Conservation (phyloP, 371 early-diverging fungal genomes). For the Mucor circinelloides region DNA sequence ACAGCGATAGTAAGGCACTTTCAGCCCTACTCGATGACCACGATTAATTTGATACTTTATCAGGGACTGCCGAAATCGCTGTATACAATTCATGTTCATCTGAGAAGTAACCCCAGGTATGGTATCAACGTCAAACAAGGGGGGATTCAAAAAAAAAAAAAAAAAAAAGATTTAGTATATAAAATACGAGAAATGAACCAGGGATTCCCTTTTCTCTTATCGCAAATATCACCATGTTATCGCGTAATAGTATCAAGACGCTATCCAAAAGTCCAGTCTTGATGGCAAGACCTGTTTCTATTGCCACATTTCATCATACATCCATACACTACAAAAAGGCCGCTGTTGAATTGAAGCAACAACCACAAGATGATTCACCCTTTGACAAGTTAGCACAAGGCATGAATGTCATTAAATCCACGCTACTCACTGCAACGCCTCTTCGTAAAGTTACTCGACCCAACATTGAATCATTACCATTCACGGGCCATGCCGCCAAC, state of each 20-base stretch:
- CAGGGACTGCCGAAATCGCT: not conserved
- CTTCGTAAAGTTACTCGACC: conserved; percentile 31
- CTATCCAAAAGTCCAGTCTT: not conserved
- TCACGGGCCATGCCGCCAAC: conserved; percentile 41
- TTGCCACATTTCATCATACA: conserved; percentile 59
- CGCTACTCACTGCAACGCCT: conserved; percentile 31
- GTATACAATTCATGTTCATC: not conserved
- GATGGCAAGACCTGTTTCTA: not conserved
- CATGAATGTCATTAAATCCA: conserved; percentile 31
- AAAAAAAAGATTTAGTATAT: not conserved
- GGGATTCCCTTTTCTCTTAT: conserved; percentile 14
- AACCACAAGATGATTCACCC: conserved; percentile 22
- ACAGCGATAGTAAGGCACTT: no score
- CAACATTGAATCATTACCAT: conserved; percentile 31
- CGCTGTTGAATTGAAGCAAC: conserved; percentile 14
- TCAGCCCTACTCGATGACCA: no score
- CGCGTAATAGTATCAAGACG: conserved; percentile 10
- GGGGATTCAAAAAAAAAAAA: not conserved
- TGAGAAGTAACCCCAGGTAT: not conserved
- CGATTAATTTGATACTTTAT: no score
- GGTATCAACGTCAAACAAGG: conserved; percentile 13
- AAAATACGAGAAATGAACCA: not conserved
- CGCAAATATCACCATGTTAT: conserved; percentile 10
- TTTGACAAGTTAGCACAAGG: conserved; percentile 42
- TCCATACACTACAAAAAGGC: conserved; percentile 58